Base-by-base conservation (phyloP, 2,329 filamentous ascomycete genomes). In the Fusarium robinianum region DNA sequence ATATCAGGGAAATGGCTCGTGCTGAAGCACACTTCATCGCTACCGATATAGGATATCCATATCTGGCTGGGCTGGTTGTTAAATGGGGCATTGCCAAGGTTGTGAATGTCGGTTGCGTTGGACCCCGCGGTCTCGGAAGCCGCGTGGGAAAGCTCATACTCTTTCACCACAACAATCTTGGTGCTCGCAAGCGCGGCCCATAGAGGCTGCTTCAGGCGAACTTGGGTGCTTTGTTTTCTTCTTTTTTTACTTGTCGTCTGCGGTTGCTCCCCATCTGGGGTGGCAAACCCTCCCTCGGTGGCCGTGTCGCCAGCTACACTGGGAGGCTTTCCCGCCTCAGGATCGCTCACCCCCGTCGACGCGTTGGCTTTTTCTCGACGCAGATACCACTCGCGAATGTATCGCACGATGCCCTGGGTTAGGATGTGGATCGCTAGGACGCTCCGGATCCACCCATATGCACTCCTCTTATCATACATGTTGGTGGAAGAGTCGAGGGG, bases 131-230 rank as follows among this genome's bases (percentile, higher is more conserved):
- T 85, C 69, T 90, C 87, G 41, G 81, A 81, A 48, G 85, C 80
- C 45, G 85, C 83, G 65, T 88, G 84, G 55, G 88, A 92, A 65
- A 95, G 81, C 70, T 90, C 87, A 60, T 89, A 88, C 69, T 90
- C 91, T 72, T 95, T 94, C 64, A 95, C 85, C 71, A 96, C 90
- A 60, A 94, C 92, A 66, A 96, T 91, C 77, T 96, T 96, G 64
- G 91, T 96, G 72, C 90, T 96, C 37, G 91, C 91, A 59, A 96
- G 80, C 33, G 91, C 91, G 53, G 91, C 90, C 91, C 91, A 96
- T 55, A 96, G 81, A 34, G 91, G 91, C 71, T 96, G 91, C 64
- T 90, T 85, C 66, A 90, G 88, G 67, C 91, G 80, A 57, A 95
- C 90, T 68, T 94, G 88, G 46, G 90, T 90, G 64, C 88, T 92